Base-by-base conservation (phyloP, 768 basidiomycete species). In the Leccinum longicurvipes region DNA sequence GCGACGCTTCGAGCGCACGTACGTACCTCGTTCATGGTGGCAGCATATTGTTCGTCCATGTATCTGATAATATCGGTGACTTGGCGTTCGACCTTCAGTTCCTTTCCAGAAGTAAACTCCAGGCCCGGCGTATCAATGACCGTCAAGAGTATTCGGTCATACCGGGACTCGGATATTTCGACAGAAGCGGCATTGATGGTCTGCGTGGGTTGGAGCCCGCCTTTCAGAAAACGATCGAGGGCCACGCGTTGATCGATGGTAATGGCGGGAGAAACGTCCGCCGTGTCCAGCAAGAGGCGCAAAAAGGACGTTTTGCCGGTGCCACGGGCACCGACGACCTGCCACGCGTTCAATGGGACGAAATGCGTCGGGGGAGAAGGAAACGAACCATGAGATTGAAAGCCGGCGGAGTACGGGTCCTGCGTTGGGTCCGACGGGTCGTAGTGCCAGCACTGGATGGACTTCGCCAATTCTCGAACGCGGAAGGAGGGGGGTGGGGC, bases 91-190 rank as follows among this genome's bases (percentile, higher is more conserved):
- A 93, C 78, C 68, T 79, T 83, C 57, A 94, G 73, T 70, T 92
- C 91, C 59, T 78, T 81, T 32, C 89, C 86, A 49, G 82, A 78
- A 42, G 77, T 63, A 67, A 91, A 91, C 66, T 92, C 90, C 49
- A 93, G 73, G 6, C 91, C 91, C 27, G 91, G 91, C 2, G 92
- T 93, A 63, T 94, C 91, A 58, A 91, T 87, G 54, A 90, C 88
- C 14, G 87, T 87, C 62, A 94, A 80, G 23, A 86, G 70, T 46
- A 93, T 76, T 34, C 91, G 79, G 68, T 93, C 91, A 63, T 85
- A 87, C 60, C 85, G 82, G 46, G 87, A 89, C 72, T 93, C 92
- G 77, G 82, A 85, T 54, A 93, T 90, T 72, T 93, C 92, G 45
- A 91, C 76, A 60, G 82, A 85, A 3, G 86, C 87, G 2, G 85